phyloP scores from a whole-genome alignment of 306 rosid genomes.

The Cucurbita pepo region DNA sequence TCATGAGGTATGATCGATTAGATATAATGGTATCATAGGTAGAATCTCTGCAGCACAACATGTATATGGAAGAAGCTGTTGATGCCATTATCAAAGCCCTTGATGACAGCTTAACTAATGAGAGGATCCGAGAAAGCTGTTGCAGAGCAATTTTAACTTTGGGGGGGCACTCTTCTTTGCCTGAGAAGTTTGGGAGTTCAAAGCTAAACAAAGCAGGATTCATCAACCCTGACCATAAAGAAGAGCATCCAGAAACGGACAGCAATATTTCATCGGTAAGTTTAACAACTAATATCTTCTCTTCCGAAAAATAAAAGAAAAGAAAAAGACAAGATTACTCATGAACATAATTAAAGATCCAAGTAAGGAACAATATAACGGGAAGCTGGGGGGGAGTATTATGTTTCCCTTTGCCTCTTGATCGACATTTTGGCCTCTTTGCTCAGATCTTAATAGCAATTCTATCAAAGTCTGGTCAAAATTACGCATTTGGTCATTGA shows the following conservation, averaged over 20 bases:
- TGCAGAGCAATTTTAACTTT: constrained; percentile 47
- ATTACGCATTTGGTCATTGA: too few relatives aligned
- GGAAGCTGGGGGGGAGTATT: too few relatives aligned
- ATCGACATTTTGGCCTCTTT: too few relatives aligned
- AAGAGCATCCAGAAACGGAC: constrained; percentile 11
- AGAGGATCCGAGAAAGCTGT: constrained; percentile 27
- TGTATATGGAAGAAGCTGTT: constrained; percentile 44
- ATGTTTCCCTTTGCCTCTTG: too few relatives aligned
- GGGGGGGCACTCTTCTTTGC: constrained; percentile 43
- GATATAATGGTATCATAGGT: constrained; percentile 19
- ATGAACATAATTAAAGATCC: not conserved
- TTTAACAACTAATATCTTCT: not conserved
- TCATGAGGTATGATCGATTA: not conserved
- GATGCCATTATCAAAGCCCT: constrained; percentile 47
- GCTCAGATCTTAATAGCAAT: too few relatives aligned
- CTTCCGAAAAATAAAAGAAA: not conserved
- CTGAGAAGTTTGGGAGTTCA: constrained; percentile 29
- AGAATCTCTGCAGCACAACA: constrained; percentile 30
- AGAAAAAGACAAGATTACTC: not conserved
- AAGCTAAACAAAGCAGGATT: constrained; percentile 23
- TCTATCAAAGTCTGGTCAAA: too few relatives aligned
- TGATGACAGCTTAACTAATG: constrained; percentile 44
- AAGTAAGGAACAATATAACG: not conserved
- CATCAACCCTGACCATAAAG: constrained; percentile 15
- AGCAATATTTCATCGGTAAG: constrained; percentile 24